Conservation (phyloP, 495 filamentous ascomycete genomes). For the Neurospora terricola region DNA sequence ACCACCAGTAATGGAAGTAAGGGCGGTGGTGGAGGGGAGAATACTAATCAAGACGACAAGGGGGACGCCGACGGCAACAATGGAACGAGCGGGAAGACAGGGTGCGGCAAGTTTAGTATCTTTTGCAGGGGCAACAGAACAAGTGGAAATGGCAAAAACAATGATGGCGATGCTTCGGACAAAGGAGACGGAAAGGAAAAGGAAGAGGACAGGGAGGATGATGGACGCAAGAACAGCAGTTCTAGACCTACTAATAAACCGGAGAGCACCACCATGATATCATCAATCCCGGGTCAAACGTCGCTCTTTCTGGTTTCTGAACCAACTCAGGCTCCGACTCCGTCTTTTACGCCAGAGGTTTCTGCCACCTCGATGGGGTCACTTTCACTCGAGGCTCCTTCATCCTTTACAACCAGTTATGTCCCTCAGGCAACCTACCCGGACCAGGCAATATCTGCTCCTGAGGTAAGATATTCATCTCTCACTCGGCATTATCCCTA, state of each 20-base stretch:
- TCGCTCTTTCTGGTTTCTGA: background rate
- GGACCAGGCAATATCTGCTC: background rate
- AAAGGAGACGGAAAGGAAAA: constrained; percentile 3
- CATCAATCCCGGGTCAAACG: background rate
- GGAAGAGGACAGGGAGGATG: constrained; percentile 2
- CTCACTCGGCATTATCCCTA: background rate
- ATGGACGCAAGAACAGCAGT: constrained; percentile 2
- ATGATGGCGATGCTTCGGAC: constrained; percentile 5
- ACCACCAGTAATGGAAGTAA: background rate
- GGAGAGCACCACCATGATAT: constrained; percentile 2
- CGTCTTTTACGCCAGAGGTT: background rate
- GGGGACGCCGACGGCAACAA: constrained; percentile 3
- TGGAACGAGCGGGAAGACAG: constrained; percentile 9
- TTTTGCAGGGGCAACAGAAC: constrained; percentile 7
- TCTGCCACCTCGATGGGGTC: background rate
- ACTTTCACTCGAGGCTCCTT: background rate
- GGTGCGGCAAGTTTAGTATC: background rate
- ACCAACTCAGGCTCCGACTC: background rate
- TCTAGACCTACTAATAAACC: background rate
- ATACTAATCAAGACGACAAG: constrained; percentile 3
- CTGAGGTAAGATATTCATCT: constrained; percentile 8
- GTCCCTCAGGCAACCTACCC: background rate
- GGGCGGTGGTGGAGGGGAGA: constrained; percentile 3
- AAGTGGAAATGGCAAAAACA: constrained; percentile 7
- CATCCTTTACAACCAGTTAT: background rate